phyloP scores from a whole-genome alignment of 129 eudicot species.

The Escallonia herrerae region DNA sequence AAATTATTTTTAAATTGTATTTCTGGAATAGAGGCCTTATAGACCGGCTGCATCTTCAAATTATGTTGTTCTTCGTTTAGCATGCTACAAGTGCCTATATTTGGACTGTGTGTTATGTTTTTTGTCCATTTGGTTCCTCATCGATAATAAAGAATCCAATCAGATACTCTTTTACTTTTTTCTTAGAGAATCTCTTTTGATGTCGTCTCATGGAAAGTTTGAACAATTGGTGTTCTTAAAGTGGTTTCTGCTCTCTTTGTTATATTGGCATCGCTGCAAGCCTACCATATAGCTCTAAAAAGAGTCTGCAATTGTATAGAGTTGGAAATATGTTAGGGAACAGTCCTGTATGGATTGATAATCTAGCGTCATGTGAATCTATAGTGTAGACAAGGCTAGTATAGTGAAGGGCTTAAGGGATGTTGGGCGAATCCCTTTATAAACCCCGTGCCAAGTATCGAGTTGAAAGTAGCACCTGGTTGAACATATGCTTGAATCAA shows the following conservation, averaged over 20 bases:
- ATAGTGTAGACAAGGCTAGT: no score
- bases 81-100: background rate
- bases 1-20: background rate
- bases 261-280: background rate
- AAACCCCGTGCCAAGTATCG: no score
- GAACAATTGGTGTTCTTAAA: background rate
- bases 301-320: no score
- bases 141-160: no score
- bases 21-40: background rate
- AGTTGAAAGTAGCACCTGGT: no score
- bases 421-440: no score
- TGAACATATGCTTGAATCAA: no score
- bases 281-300: background rate
- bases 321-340: no score
- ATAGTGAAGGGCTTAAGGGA: no score
- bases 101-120: background rate
- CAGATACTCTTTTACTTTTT: background rate
- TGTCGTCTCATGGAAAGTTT: background rate
- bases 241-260: background rate
- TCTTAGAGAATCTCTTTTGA: background rate
- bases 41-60: background rate
- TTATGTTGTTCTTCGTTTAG: background rate
- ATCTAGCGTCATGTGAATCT: no score
- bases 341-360: no score
- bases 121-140: no score